phyloP scores from a whole-genome alignment of 306 rosid genomes.

The Datisca glomerata region DNA sequence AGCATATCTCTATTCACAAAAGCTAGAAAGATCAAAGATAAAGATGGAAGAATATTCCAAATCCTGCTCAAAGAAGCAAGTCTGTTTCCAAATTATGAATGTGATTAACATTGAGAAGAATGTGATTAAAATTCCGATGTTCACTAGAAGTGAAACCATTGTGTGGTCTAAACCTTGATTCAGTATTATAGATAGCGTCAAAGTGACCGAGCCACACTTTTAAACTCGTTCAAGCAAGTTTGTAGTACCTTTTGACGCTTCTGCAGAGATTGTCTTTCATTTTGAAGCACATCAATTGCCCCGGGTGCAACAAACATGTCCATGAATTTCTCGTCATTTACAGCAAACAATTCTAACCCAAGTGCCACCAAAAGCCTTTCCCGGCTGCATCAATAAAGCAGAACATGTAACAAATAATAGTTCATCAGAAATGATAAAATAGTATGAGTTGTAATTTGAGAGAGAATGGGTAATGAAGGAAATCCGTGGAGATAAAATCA shows the following conservation, averaged over 20 bases:
- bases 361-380: conserved; percentile 73
- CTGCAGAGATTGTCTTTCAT: conserved; percentile 52
- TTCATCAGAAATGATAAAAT: no score
- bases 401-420: not conserved
- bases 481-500: no score
- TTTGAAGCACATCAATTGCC: conserved; percentile 58
- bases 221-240: conserved; percentile 84
- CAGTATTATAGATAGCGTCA: conserved; percentile 16
- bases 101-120: not conserved
- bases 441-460: no score
- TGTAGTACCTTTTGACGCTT: conserved; percentile 82
- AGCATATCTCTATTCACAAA: not conserved
- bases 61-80: no score
- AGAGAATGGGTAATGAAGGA: no score
- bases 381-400: conserved; percentile 43
- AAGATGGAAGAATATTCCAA: not conserved
- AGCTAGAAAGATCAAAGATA: not conserved
- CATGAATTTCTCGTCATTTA: conserved; percentile 84
- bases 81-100: not conserved
- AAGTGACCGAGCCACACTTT: conserved; percentile 54
- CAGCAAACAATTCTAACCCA: conserved; percentile 80
- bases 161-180: not conserved
- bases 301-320: conserved; percentile 96
- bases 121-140: not conserved
- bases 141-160: conserved; percentile 25